Base-by-base conservation (phyloP, 116 monocot genomes). In the Trichopus zeylanicus region DNA sequence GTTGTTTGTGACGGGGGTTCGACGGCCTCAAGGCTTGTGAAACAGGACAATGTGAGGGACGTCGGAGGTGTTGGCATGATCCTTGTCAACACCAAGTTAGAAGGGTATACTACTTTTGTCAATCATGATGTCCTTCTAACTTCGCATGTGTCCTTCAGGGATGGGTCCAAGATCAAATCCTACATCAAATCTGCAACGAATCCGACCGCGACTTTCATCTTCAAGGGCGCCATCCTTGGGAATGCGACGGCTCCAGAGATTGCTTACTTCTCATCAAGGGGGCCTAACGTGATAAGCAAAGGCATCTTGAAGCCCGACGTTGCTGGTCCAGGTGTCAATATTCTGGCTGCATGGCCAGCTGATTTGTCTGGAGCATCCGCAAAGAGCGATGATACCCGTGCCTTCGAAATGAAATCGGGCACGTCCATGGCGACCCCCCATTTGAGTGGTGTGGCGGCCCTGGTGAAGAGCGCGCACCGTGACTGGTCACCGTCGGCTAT, bases 301-400 rank as follows among this genome's bases (percentile, higher is more conserved):
- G 65, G 11, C 65, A 51, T 64, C 52, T 28, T 64, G 10, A 64
- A 64, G 63, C 63, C 63, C 11, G 63, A 64, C 51, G 29, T 64
- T 30, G 21, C 31, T 47, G 51, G n/a, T n/a, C n/a, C n/a, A n/a
- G n/a, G n/a, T n/a, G n/a, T n/a, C n/a, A n/a, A n/a, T n/a, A n/a
- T n/a, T n/a, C n/a, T n/a, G n/a, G n/a, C n/a, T n/a, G n/a, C n/a
- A n/a, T n/a, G n/a, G n/a, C n/a, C n/a, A n/a, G n/a, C n/a, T n/a
- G n/a, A n/a, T n/a, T n/a, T n/a, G n/a, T n/a, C n/a, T n/a, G n/a
- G n/a, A n/a, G n/a, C n/a, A n/a, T n/a, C n/a, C n/a, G n/a, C n/a
- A n/a, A n/a, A n/a, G n/a, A n/a, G n/a, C n/a, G n/a, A n/a, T n/a
- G n/a, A n/a, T n/a, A n/a, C n/a, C n/a, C n/a, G n/a, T n/a, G n/a